These are phyloP conservation scores for Ascochyta clinopodiicola DNA, from an alignment of 2,329 filamentous ascomycete genomes.

Conservation along the genomic window DNA sequence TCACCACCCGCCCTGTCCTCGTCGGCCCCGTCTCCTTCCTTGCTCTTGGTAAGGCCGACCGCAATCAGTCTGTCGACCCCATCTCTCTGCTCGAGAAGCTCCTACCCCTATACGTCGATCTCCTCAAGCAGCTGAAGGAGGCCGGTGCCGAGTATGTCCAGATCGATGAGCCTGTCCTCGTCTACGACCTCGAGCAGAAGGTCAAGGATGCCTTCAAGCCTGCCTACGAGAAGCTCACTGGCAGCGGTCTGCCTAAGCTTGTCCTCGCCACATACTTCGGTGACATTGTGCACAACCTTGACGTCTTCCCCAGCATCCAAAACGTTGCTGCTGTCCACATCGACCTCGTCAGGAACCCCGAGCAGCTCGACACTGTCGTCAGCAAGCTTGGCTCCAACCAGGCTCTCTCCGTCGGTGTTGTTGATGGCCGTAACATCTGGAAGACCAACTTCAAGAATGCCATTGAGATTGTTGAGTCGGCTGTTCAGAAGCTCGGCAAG, in stretches of 20 bases:
- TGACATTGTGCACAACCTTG: conserved; percentile 99
- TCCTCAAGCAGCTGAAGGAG: conserved; percentile 90
- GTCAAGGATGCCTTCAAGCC: conserved; percentile 98
- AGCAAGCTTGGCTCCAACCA: conserved; percentile 86
- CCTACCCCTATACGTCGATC: conserved; percentile 90
- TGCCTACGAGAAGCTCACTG: conserved; percentile 87
- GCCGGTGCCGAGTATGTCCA: conserved; percentile 96
- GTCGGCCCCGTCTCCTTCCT: conserved; percentile 98
- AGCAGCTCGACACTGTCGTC: conserved; percentile 90
- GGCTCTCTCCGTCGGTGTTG: conserved; percentile 91
- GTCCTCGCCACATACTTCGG: conserved; percentile 98
- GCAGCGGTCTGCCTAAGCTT: conserved; percentile 82
- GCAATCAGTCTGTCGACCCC: conserved; percentile 88
- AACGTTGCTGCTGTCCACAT: conserved; percentile 86
- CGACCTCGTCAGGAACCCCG: conserved; percentile 96
- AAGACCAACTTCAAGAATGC: conserved; percentile 99
- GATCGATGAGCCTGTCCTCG: conserved; percentile 96
- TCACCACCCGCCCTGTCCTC: conserved; percentile 90
- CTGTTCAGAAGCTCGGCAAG: conserved; percentile 95
- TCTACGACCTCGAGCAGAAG: conserved; percentile 89
- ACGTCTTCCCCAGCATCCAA: conserved; percentile 76
- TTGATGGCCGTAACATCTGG: conserved; percentile 99
- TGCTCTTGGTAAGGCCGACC: conserved; percentile 96
- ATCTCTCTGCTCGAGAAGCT: conserved; percentile 94
- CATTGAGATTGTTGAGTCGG: conserved; percentile 87